Conservation (phyloP, 805 yeast species). For the Yarrowia sp. region DNA sequence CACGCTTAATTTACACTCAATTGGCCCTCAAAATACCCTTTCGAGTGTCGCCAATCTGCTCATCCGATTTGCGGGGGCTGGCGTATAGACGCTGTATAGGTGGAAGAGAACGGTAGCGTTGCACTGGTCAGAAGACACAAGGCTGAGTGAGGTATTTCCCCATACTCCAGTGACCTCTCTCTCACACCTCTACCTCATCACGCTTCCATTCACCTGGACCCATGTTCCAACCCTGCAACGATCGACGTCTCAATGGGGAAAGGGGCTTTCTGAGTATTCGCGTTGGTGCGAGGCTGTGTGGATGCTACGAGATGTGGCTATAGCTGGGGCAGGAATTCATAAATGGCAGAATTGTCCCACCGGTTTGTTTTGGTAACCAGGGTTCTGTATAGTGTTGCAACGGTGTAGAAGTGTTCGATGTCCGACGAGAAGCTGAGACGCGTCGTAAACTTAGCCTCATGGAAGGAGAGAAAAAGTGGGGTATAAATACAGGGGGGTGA, state of each 20-base stretch:
- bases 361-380: no score
- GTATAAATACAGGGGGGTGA: constrained; percentile 7
- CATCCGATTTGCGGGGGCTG: constrained; percentile 23
- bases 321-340: no score
- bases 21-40: constrained; percentile 4
- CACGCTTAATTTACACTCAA: constrained; percentile 12
- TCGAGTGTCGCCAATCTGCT: constrained; percentile 5
- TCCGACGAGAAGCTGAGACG: no score
- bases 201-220: not conserved
- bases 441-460: not conserved
- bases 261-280: constrained; percentile 6
- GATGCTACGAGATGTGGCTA: no score
- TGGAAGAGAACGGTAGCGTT: no score
- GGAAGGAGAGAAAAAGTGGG: constrained; percentile 5
- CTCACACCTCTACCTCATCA: not conserved
- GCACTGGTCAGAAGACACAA: no score
- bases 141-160: no score
- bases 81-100: not conserved
- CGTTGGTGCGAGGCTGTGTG: constrained; percentile 4
- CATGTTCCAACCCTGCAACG: constrained; percentile 16
- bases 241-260: constrained; percentile 14
- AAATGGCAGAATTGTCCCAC: no score
- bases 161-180: not conserved
- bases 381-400: no score
- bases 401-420: no score